phyloP scores from a whole-genome alignment of 441 rosid genomes.

The Croton setiger region DNA sequence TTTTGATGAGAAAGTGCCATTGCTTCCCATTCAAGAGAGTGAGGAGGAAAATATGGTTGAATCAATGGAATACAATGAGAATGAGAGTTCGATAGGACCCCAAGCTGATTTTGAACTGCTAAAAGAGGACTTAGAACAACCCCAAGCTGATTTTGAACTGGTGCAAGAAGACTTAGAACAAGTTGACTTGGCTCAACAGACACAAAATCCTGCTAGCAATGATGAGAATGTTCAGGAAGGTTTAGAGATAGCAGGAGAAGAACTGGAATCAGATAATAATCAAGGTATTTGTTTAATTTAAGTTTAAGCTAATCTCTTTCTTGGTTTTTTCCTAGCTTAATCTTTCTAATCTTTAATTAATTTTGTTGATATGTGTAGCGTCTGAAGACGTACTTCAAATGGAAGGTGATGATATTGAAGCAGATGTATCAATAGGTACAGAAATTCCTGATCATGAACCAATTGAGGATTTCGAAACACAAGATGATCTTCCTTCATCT shows the following conservation, averaged over 20 bases:
- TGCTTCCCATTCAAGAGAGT: conserved; percentile 25
- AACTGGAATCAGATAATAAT: conserved; percentile 23
- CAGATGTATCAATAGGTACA: conserved; percentile 75
- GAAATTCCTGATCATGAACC: conserved; percentile 81
- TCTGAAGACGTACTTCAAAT: conserved; percentile 35
- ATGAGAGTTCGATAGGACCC: conserved; percentile 18
- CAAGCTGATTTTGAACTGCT: conserved; percentile 21
- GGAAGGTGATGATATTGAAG: conserved; percentile 53
- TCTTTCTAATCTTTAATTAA: conserved; percentile 12
- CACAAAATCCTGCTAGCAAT: conserved; percentile 14
- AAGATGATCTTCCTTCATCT: conserved; percentile 27
- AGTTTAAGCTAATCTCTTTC: background rate
- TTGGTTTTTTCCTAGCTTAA: conserved; percentile 3
- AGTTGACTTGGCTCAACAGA: conserved; percentile 24
- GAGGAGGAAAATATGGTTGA: conserved; percentile 29
- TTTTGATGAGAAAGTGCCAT: conserved; percentile 24
- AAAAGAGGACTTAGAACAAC: conserved; percentile 26
- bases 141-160: conserved; percentile 20
- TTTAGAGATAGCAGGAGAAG: conserved; percentile 18
- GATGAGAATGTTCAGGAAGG: conserved; percentile 27
- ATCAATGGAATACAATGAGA: conserved; percentile 20
- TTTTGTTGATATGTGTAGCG: conserved; percentile 22
- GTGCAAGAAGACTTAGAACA: conserved; percentile 26
- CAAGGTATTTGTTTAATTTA: conserved; percentile 43
- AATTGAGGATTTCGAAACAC: conserved; percentile 42